Base-by-base conservation (phyloP, 805 yeast species). In the Ogataea naganishii region DNA sequence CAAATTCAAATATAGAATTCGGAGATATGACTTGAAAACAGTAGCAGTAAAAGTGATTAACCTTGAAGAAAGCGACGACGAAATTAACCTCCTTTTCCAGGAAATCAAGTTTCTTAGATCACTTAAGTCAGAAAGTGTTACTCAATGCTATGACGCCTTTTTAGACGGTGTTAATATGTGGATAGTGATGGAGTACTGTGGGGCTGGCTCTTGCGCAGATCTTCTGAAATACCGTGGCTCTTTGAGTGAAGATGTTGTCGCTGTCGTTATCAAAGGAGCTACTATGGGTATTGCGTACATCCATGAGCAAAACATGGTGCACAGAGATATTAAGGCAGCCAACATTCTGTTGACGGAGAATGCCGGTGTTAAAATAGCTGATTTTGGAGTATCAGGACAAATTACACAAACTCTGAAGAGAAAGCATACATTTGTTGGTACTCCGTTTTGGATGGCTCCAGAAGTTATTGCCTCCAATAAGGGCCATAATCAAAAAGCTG, bases 401-500 rank as follows among this genome's bases (percentile, higher is more conserved):
- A 63, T 88, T 17, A 69, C 78, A 14, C 56, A 63, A 26, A 66
- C 80, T 1, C 54, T 53, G 30, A 53, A 61, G 14, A 64, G 64
- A 36, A 69, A 78, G 39, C 72, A 71, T 32, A 83, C 96, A 0
- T 79, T 88, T 64, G 95, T 86, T 30, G 97, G 97, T 1, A 86
- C 96, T 0, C 96, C 96, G 10, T 84, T 74, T 54, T 88, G 96
- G 96, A 88, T 89, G 97, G 98, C 98, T 0, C 98, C 98, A 0
- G 98, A 92, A 51, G 81, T 89, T n/a, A 80, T 92, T 25, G 51
- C 63, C 5, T 51, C 68, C 32, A 29, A 29, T 26, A 51, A 57
- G 7, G 94, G 92, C 1, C 86, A 92, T 52, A 69, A 82, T 47
- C 81, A 78, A 38, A 82, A 80, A 46, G 95, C 86, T 1, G 98